Evolutionary conservation across 192 early-diverging fungal species (phyloP), one percentile per base, ranked within the genome.

Genomic region (Coemansia sp.): DNA sequence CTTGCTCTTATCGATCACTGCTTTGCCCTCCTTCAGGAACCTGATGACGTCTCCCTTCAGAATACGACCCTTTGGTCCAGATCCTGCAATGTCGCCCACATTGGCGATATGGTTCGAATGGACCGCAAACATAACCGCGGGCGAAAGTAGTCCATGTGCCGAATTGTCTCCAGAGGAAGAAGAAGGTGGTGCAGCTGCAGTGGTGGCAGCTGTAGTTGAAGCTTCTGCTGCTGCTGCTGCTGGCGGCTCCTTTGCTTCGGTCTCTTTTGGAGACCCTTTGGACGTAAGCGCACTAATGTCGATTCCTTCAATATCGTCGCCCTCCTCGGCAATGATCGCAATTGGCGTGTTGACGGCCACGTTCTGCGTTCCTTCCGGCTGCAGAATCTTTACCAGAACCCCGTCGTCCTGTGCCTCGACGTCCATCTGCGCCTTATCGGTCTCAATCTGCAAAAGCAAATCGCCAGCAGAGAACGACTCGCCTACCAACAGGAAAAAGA

Each of bases 371-470:
- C 81, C 81, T 43, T 90, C 89, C 8, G 74, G 76, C 9, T 91
- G 79, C 76, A 99, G 86, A 69, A 97, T 91, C 89, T 97, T 95
- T 75, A 94, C 97, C 56, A 99, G 74, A 64, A 89, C 93, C 17
- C 97, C 97, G 70, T 99, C 97, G 67, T 99, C 97, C 83, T 98
- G 95, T 68, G 93, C 96, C 79, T 99, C 97, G 63, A 99, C 95
- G 74, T 99, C 97, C 95, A 99, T 98, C 79, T 94, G 92, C 12
- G 97, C 97, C 91, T 99, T 99, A 77, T 99, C 97, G 37, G 97
- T 99, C 78, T 99, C 97, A 63, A 99, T 94, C 79, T 96, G 81
- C 22, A 95, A 88, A 45, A 99, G 79, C 43, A 97, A 89, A 77
- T 99, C 97, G 48, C 97, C 97, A 38, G 95, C 90, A 19, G 80